A percentile compares a stretch with the other conserved stretches of the same genome.
Evolutionary conservation across 2,329 filamentous ascomycete genomes (phyloP).

Genomic region (Fusarium setosum): DNA sequence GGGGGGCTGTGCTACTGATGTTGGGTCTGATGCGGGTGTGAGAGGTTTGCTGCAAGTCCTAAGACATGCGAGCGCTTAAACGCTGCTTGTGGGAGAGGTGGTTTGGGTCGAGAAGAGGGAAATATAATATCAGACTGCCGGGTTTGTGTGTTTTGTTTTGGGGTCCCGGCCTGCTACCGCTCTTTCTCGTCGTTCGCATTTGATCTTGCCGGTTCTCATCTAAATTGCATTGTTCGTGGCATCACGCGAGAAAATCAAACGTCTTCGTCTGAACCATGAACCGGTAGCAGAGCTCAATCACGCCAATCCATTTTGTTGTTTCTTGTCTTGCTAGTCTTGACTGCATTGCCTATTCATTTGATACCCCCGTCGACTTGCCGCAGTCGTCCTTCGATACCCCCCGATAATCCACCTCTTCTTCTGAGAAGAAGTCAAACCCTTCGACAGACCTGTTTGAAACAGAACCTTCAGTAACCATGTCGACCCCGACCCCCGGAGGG

Average conservation of each 20-base stretch:
- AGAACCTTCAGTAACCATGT: constrained; percentile 47
- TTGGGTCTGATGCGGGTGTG: neutral
- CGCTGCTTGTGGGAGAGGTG: neutral
- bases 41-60: neutral
- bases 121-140: constrained; percentile 29
- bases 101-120: neutral
- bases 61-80: constrained; percentile 34
- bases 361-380: constrained; percentile 31
- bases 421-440: constrained; percentile 44
- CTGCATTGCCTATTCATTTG: constrained; percentile 7
- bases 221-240: neutral
- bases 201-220: neutral
- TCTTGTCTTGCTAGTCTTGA: constrained; percentile 18
- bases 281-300: constrained; percentile 34
- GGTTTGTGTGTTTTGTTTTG: neutral
- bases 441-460: constrained; percentile 37
- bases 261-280: constrained; percentile 37
- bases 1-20: no score
- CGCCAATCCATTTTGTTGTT: neutral
- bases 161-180: constrained; percentile 5
- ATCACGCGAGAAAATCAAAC: neutral
- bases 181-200: neutral
- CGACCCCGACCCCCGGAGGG: constrained; percentile 56
- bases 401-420: constrained; percentile 31
- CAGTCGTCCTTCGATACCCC: constrained; percentile 20